Conservation (phyloP, 225 moss, liverwort and hornwort species). For the Pseudoscleropodium purum region DNA sequence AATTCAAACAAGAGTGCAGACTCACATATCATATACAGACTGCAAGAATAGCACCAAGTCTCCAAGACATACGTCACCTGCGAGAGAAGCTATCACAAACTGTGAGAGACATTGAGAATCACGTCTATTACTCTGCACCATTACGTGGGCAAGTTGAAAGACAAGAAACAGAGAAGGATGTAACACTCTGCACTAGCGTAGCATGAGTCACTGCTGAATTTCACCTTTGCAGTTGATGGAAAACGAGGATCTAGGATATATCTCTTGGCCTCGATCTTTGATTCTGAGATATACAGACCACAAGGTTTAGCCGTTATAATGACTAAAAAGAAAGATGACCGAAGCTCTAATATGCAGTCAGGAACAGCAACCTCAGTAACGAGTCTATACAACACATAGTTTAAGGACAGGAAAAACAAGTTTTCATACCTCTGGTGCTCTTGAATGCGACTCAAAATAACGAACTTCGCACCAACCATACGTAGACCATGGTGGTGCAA, state of each 20-base stretch:
- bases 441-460: conserved; percentile 56
- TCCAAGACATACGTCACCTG: conserved; percentile 82
- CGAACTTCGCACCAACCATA: conserved; percentile 54
- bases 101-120: background rate
- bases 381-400: background rate
- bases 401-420: background rate
- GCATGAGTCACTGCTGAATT: background rate
- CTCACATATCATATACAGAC: conserved; percentile 47
- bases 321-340: background rate
- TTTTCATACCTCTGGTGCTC: conserved; percentile 54
- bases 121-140: background rate
- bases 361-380: background rate
- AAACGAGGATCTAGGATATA: conserved; percentile 35
- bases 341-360: background rate
- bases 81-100: conserved; percentile 5
- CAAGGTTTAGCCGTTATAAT: background rate
- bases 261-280: conserved; percentile 30
- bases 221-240: conserved; percentile 36
- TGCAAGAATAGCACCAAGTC: conserved; percentile 73
- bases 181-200: background rate
- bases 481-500: conserved; percentile 52
- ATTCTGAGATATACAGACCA: conserved; percentile 21
- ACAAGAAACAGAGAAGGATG: background rate
- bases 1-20: background rate
- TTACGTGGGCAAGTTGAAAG: background rate